Conservation (phyloP, 169 alveolate genomes). For the Babesia caballi region DNA sequence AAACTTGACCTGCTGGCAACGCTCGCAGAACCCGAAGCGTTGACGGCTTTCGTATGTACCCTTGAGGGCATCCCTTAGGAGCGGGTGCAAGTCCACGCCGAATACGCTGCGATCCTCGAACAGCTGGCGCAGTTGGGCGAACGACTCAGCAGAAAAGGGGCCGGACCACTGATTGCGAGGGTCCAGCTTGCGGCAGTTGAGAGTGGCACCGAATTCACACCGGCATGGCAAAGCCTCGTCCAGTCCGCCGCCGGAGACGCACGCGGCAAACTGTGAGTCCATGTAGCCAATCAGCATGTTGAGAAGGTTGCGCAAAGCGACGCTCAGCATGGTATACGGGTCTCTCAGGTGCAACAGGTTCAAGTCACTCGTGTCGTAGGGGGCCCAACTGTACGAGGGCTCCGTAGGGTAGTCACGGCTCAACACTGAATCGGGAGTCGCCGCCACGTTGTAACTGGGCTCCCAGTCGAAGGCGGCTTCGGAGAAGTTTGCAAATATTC, state of each 20-base stretch:
- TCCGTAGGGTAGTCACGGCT: not conserved
- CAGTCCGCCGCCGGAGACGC: not conserved
- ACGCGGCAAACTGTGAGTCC: not conserved
- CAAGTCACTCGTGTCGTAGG: not conserved
- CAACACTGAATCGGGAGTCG: too few relatives aligned
- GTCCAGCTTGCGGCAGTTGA: not conserved
- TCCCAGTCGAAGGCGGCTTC: not conserved
- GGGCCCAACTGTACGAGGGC: not conserved
- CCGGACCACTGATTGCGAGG: not conserved
- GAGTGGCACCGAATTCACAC: conserved; percentile 3
- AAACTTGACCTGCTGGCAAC: conserved; percentile 8
- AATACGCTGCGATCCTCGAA: conserved; percentile 12
- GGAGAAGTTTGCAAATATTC: not conserved
- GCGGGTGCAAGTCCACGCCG: conserved; percentile 9
- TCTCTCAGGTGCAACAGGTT: not conserved
- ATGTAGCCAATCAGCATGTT: not conserved
- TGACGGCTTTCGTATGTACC: not conserved
- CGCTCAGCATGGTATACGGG: not conserved
- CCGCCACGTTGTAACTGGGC: not conserved
- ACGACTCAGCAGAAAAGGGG: not conserved
- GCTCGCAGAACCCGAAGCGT: not conserved
- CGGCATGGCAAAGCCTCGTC: conserved; percentile 19
- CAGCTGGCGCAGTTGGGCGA: not conserved
- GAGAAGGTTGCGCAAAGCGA: not conserved
- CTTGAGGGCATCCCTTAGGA: not conserved